Conservation (phyloP, 148 eudicot genomes). For the Limonium bicolor region DNA sequence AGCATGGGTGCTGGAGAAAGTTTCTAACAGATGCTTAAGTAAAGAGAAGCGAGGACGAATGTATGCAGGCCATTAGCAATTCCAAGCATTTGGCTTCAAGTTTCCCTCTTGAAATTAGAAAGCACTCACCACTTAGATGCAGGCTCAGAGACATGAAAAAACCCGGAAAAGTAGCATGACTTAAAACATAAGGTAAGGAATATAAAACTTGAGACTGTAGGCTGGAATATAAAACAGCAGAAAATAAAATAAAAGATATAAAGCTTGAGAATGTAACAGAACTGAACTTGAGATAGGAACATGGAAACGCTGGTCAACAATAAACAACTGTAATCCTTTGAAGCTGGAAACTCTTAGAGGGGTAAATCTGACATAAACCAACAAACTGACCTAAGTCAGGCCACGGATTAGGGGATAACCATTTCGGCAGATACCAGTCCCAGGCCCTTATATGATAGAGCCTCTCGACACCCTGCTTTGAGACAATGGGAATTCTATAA, state of each 20-base stretch:
- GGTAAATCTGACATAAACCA: conserved; percentile 18
- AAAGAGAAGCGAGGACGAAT: too few species aligned
- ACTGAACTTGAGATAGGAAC: conserved; percentile 14
- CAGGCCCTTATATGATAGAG: conserved; percentile 66
- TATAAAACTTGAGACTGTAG: too few species aligned
- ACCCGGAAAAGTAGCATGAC: too few species aligned
- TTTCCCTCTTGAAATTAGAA: too few species aligned
- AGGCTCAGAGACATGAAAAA: too few species aligned
- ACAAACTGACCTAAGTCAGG: conserved; percentile 72
- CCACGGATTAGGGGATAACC: conserved; percentile 57
- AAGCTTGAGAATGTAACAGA: background rate
- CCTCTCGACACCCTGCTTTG: conserved; percentile 81
- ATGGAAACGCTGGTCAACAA: conserved; percentile 5
- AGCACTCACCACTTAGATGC: too few species aligned
- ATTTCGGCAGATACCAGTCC: conserved; percentile 71
- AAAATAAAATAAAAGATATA: background rate
- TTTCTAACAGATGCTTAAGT: background rate
- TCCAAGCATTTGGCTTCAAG: background rate
- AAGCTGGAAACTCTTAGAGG: conserved; percentile 30
- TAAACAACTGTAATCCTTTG: background rate
- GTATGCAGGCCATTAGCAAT: background rate
- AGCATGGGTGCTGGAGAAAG: background rate
- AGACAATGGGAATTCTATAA: conserved; percentile 69
- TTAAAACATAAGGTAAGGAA: background rate
- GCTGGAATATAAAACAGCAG: conserved; percentile 5